Evolutionary conservation across 371 early-diverging fungal genomes (phyloP), one percentile per base, ranked within the genome.

Genomic region (Mucor plumbeus): DNA sequence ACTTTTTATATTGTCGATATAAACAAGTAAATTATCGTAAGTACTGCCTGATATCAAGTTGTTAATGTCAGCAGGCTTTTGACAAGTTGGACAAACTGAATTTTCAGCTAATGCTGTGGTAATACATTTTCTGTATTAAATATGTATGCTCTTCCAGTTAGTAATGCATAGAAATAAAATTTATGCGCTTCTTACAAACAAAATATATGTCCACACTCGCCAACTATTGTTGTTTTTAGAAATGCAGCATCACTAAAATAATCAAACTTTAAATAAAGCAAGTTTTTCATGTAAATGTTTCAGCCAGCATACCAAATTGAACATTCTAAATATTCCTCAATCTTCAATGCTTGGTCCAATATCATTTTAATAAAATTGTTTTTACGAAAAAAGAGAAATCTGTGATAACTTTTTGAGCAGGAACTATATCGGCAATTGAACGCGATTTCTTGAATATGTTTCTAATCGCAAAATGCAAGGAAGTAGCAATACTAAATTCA

Each of bases 191-290:
- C 59, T 69, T 64, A 69, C 70, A 33, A 60, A 31, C 70, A 69
- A 36, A 69, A 69, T 15, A 58, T 41, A 50, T 69, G 69, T 4
- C 63, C 69, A 31, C 69, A 69, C 47, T 64, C 64, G 10, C 41
- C 65, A 10, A 64, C n/a, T 0, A 38, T 36, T 13, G 54, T 41
- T 14, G 64, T 19, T 44, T 69, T 54, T 5, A 47, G 13, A 8
- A 69, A 43, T 33, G 26, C 26, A 0, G 41, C 21, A 10, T 19
- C 5, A 38, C 69, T 69, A 48, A 5, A 55, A 7, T 34, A 15
- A 53, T 6, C 53, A 53, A 26, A 26, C 26, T 26, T 31, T 10
- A 4, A 31, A 4, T 53, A 33, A 7, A 31, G 56, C 56, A 11
- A n/a, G 5, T 34, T n/a, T 36, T 11, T 55, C 35, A 17, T 56